Conservation (phyloP, 257 asterid genomes). For the Solanum virginianum region DNA sequence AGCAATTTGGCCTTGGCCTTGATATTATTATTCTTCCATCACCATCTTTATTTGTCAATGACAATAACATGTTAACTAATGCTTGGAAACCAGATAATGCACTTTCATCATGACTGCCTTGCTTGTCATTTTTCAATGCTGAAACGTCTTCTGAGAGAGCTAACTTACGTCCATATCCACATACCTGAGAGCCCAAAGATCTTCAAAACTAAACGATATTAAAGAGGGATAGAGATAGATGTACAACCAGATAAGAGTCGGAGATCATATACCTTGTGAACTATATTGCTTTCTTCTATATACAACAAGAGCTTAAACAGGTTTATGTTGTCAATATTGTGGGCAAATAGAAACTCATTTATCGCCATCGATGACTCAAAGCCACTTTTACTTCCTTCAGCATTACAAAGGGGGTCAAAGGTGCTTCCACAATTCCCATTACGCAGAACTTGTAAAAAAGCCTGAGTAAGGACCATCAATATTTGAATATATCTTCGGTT, state of each 20-base stretch:
- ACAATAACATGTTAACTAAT: constrained; percentile 44
- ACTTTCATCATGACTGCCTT: constrained; percentile 43
- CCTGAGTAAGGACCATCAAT: constrained; percentile 57
- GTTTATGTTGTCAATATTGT: constrained; percentile 90
- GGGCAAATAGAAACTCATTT: constrained; percentile 78
- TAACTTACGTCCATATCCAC: constrained; percentile 72
- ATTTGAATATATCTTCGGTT: constrained; percentile 93
- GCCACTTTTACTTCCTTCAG: constrained; percentile 24
- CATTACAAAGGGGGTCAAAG: constrained; percentile 16
- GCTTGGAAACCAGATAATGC: constrained; percentile 76
- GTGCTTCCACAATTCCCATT: constrained; percentile 16
- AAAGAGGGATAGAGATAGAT: not conserved
- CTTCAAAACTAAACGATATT: not conserved
- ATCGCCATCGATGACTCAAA: constrained; percentile 47
- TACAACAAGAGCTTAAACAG: constrained; percentile 55
- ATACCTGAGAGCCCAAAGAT: constrained; percentile 36
- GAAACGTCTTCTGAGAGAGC: constrained; percentile 26
- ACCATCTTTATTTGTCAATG: constrained; percentile 64
- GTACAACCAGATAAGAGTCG: not conserved
- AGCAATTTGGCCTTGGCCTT: constrained; percentile 22
- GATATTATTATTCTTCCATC: constrained; percentile 80
- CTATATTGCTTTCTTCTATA: constrained; percentile 73
- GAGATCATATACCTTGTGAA: constrained; percentile 55
- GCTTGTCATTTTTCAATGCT: constrained; percentile 17
- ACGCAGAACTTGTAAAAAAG: constrained; percentile 38